Conservation (phyloP, 2,329 filamentous ascomycete species). For the Chaetomium olivaceum region DNA sequence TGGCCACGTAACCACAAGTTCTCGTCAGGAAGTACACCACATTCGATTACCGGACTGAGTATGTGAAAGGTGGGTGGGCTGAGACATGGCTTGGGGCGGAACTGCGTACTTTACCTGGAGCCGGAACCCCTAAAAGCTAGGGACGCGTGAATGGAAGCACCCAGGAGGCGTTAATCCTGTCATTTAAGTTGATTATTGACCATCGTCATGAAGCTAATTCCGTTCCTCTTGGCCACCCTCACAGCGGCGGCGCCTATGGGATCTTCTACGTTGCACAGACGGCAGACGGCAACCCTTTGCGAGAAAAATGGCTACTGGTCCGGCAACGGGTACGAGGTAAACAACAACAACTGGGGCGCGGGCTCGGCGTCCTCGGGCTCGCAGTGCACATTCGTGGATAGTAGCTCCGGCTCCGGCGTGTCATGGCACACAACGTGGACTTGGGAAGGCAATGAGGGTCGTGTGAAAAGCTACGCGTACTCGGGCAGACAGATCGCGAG, state of each 20-base stretch:
- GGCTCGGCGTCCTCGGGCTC: conserved; percentile 39
- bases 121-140: background rate
- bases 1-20: conserved; percentile 9
- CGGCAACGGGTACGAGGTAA: conserved; percentile 37
- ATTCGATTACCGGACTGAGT: background rate
- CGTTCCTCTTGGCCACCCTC: background rate
- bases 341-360: conserved; percentile 50
- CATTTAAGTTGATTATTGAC: background rate
- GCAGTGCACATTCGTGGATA: conserved; percentile 46
- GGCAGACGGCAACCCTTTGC: conserved; percentile 28
- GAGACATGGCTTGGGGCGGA: conserved; percentile 6
- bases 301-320: conserved; percentile 37
- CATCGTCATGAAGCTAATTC: background rate
- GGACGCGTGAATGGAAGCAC: background rate
- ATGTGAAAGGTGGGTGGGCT: background rate
- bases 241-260: background rate
- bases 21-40: background rate
- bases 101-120: background rate
- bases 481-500: conserved; percentile 39
- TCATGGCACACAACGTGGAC: conserved; percentile 46
- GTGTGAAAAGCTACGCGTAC: conserved; percentile 50
- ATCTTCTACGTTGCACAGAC: background rate
- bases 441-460: conserved; percentile 42
- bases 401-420: conserved; percentile 38
- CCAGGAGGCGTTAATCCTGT: background rate